Evolutionary conservation across 2,329 filamentous ascomycete species (phyloP), one percentile per base, ranked within the genome.

Genomic region (Capronia epimyces): DNA sequence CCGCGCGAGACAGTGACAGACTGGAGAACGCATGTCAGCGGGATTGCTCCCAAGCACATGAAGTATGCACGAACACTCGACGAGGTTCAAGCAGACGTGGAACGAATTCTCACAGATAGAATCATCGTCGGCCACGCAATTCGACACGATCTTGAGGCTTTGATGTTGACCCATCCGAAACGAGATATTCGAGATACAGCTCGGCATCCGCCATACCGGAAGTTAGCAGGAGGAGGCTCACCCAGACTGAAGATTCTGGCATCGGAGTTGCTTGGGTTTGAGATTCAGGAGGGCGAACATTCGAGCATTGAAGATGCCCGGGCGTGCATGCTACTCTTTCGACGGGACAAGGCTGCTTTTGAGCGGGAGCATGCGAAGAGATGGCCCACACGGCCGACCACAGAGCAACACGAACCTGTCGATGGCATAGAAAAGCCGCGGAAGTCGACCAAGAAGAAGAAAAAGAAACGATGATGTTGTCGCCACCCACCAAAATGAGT

Each of bases 261-360:
- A 16, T 73, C 74, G 52, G 75, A 78, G 58, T 68, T 81, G 49
- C 61, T 83, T 29, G 81, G 80, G 0, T 62, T 81, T 48, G 74
- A 76, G 50, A 83, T 83, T 22, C 81, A 83, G 63, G 71, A 70
- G 3, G 79, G 79, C 1, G 75, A 77, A 54, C 81, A 84, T 70
- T 79, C 75, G 46, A 80, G 76, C 62, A 72, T 84, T 48, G 81
- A 83, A 62, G 93, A 98, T 73, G 93, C 93, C 1, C 76, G 89
- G 59, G 89, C 87, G 3, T 84, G 89, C 0, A 97, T 98, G 89
- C 72, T 91, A 49, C 71, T 98, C 36, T 97, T 95, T 64, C 78
- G 87, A 55, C 80, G 82, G 59, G 81, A 89, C 66, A 97, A 96
- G 71, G 76, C 83, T 15, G 86, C 78, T 0, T 96, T 98, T 65